Evolutionary conservation across 768 basidiomycete species (phyloP), one percentile per base, ranked within the genome.

Genomic region (Tephrocybe sp.): DNA sequence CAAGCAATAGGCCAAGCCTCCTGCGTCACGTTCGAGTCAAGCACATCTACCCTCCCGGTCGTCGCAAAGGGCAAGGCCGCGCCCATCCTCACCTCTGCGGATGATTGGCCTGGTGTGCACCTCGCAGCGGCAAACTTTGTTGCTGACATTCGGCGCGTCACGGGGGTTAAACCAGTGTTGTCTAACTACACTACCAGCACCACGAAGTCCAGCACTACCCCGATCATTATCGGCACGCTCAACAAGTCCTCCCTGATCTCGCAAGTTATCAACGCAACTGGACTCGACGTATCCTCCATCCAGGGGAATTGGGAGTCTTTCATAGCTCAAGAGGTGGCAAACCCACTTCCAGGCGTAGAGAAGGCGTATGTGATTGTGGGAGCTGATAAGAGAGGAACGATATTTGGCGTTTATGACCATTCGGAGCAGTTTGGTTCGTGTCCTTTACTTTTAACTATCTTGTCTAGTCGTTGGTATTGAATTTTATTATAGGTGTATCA

Each of bases 261-360:
- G 51, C 66, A 71, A 46, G 63, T 84, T 11, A 73, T 85, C 28
- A 79, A 81, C 40, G 60, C 68, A 27, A 76, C 83, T 4, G 68
- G 71, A 15, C 64, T 84, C 49, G 78, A 84, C 55, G 78, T 82
- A 3, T 79, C 80, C 5, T 69, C 69, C 0, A 74, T 88, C 39
- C 60, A 78, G 49, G 85, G 84, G 2, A 70, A 82, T 52, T 88
- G 87, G 87, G 87, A 88, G 59, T 62, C 79, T 0, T 87, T 79
- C 65, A 60, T 80, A 53, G 68, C 79, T 2, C 66, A 66, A 42
- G 74, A 78, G 36, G 79, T 84, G 5, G 64, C 70, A 35, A 78
- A 81, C 49, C 82, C 83, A 4, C 64, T 84, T 2, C 76, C 81
- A 34, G 83, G 81, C 3, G 71, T 86, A 18, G 64, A 70, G 21